phyloP scores from a whole-genome alignment of 495 filamentous ascomycete species.

The Clohesyomyces aquaticus region DNA sequence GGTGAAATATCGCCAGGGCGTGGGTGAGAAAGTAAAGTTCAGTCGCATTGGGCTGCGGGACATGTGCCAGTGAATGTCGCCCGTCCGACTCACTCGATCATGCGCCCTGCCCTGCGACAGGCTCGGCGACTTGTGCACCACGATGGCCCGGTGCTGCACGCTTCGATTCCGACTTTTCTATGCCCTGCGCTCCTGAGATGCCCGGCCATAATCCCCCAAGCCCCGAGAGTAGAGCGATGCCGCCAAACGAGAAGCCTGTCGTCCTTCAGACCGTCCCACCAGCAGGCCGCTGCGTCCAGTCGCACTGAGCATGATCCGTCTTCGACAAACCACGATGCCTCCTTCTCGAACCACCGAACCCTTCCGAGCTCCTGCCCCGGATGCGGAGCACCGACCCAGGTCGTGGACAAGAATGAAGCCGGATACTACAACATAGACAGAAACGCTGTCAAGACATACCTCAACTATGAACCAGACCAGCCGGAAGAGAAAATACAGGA shows the following conservation, averaged over 20 bases:
- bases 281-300: slow-evolving; percentile 7
- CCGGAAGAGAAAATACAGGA: slow-evolving; percentile 33
- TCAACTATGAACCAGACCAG: slow-evolving; percentile 41
- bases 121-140: slow-evolving; percentile 11
- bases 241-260: slow-evolving; percentile 17
- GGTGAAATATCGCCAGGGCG: neutral
- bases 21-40: neutral
- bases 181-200: slow-evolving; percentile 33
- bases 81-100: slow-evolving; percentile 1
- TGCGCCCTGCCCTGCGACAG: slow-evolving; percentile 32
- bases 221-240: neutral
- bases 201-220: neutral
- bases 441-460: slow-evolving; percentile 55
- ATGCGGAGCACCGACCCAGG: slow-evolving; percentile 86
- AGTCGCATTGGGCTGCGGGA: too few species aligned
- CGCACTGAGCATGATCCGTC: too few species aligned
- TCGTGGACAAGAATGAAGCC: slow-evolving; percentile 64
- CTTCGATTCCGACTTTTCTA: slow-evolving; percentile 32
- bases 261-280: slow-evolving; percentile 8
- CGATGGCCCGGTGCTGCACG: neutral
- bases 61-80: neutral
- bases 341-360: neutral
- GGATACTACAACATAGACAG: slow-evolving; percentile 73
- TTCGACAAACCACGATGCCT: neutral
- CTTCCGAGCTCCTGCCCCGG: slow-evolving; percentile 75